These are phyloP conservation scores for Penicillium salamii DNA, from an alignment of 495 filamentous ascomycete species.

Conservation along the genomic window DNA sequence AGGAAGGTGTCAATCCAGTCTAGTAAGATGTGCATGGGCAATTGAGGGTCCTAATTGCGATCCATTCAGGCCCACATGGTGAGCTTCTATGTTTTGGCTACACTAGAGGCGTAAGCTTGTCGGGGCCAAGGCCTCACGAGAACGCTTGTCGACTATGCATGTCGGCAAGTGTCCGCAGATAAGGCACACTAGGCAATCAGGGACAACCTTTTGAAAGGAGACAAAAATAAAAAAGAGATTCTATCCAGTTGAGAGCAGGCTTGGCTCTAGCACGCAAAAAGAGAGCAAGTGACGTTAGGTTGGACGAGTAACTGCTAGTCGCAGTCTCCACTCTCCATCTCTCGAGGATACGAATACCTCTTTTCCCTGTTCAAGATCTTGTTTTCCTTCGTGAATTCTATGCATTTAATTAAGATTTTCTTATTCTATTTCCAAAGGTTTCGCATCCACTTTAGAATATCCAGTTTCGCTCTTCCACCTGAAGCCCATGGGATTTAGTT, in stretches of 20 bases:
- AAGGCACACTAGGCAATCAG: not conserved
- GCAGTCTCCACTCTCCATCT: not conserved
- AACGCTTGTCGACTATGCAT: not conserved
- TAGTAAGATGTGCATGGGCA: not conserved
- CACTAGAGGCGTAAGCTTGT: not conserved
- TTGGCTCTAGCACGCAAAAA: constrained; percentile 25
- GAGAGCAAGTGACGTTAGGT: constrained; percentile 20
- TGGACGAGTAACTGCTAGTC: constrained; percentile 3
- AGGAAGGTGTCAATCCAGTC: not conserved
- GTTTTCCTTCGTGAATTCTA: no score
- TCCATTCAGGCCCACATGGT: not conserved
- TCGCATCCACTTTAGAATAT: no score
- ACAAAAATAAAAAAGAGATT: not conserved
- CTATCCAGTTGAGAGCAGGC: not conserved
- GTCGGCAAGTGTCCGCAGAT: not conserved
- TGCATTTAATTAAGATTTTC: no score
- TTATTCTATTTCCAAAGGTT: no score
- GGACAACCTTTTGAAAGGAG: not conserved
- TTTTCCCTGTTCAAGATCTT: no score
- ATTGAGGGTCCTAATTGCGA: constrained; percentile 5
- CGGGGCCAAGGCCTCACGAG: not conserved
- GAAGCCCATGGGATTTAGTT: no score
- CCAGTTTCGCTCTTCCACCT: no score
- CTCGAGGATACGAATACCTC: not conserved
- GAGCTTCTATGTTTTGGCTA: not conserved